Evolutionary conservation across 2,329 filamentous ascomycete species (phyloP).

Genomic region (Sarocladium strictum): DNA sequence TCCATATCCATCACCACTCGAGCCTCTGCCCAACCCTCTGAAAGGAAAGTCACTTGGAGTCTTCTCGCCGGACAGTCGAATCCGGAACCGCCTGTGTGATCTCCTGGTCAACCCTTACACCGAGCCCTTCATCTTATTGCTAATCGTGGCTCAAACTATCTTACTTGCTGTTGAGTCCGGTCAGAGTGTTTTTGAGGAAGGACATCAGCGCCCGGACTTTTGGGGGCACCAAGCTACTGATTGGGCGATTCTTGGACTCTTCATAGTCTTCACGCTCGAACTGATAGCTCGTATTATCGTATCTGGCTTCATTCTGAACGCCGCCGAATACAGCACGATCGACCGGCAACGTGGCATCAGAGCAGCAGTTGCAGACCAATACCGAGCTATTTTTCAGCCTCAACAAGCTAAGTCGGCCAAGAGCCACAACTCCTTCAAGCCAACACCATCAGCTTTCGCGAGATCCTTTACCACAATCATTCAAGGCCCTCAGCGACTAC

Average conservation of each 20-base stretch:
- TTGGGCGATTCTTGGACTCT: conserved; percentile 75
- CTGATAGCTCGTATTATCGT: conserved; percentile 79
- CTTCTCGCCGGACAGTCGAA: conserved; percentile 69
- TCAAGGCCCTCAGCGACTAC: conserved; percentile 50
- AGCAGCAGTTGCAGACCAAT: conserved; percentile 69
- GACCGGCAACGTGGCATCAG: conserved; percentile 70
- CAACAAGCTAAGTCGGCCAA: conserved; percentile 66
- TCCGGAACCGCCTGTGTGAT: conserved; percentile 73
- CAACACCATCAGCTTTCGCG: conserved; percentile 59
- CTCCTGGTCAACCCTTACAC: conserved; percentile 79
- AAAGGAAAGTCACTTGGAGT: conserved; percentile 81
- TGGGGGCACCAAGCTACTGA: conserved; percentile 71
- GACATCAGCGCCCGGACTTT: conserved; percentile 49
- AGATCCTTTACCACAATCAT: conserved; percentile 78
- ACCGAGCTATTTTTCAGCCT: conserved; percentile 73
- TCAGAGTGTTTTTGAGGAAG: conserved; percentile 59
- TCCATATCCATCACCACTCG: conserved; percentile 14
- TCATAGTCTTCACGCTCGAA: conserved; percentile 85
- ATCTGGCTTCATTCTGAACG: conserved; percentile 87
- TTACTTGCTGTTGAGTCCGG: conserved; percentile 82
- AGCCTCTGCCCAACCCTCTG: conserved; percentile 59
- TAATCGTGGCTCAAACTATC: conserved; percentile 84
- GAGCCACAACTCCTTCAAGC: conserved; percentile 35
- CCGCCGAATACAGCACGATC: conserved; percentile 85
- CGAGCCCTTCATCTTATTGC: conserved; percentile 76